Conservation (phyloP, 1,139 yeast species). For the Yamadazyma sp. region DNA sequence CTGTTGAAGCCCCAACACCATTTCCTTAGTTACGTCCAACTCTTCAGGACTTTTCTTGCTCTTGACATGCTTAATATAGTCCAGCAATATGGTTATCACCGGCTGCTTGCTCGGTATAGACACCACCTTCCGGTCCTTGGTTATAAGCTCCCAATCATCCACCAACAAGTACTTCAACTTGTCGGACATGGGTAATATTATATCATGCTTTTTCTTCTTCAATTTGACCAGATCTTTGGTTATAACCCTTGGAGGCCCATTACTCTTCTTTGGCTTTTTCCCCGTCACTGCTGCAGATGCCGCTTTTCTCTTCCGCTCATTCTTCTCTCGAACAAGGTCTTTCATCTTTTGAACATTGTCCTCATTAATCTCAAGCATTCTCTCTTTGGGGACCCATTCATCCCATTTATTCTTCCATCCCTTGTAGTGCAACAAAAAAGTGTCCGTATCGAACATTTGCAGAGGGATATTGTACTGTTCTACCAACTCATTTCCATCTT, state of each 20-base stretch:
- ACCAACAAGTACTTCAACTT: slow-evolving; percentile 69
- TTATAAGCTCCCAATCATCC: slow-evolving; percentile 90
- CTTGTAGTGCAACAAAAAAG: slow-evolving; percentile 80
- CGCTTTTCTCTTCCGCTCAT: slow-evolving; percentile 21
- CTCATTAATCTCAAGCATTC: slow-evolving; percentile 68
- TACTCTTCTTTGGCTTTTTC: slow-evolving; percentile 7
- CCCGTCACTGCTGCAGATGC: slow-evolving; percentile 6
- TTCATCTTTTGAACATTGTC: slow-evolving; percentile 71
- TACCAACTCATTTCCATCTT: slow-evolving; percentile 39
- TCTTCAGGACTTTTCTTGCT: slow-evolving; percentile 24
- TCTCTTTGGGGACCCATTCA: slow-evolving; percentile 81
- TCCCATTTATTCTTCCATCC: slow-evolving; percentile 98
- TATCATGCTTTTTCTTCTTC: slow-evolving; percentile 15
- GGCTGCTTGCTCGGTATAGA: slow-evolving; percentile 57
- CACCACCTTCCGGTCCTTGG: slow-evolving; percentile 73
- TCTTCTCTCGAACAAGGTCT: slow-evolving; percentile 53
- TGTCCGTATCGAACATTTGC: slow-evolving; percentile 35
- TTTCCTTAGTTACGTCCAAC: slow-evolving; percentile 62
- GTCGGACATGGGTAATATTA: slow-evolving; percentile 51
- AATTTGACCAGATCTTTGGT: slow-evolving; percentile 9
- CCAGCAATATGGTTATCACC: slow-evolving; percentile 51
- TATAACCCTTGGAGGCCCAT: not conserved
- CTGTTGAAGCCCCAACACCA: slow-evolving; percentile 63
- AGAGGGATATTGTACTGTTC: slow-evolving; percentile 30
- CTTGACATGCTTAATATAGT: slow-evolving; percentile 44